Evolutionary conservation across 2,329 filamentous ascomycete species (phyloP).

Genomic region (Exophiala sp.): DNA sequence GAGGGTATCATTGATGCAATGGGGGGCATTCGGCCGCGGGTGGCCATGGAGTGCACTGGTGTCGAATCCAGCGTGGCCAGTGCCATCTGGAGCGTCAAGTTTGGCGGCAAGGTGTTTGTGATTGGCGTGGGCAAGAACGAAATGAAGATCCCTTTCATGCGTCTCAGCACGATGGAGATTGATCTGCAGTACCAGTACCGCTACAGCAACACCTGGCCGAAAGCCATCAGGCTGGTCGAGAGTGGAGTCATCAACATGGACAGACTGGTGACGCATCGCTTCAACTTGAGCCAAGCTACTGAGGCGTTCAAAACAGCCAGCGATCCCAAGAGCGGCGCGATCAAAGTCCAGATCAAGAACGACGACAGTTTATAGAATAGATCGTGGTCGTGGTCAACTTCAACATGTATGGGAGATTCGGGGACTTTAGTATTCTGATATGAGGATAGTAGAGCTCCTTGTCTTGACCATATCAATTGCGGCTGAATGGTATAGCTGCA

Average conservation of each 20-base stretch:
- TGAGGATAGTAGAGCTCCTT: too few species aligned
- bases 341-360: constrained; percentile 91
- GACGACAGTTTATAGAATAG: constrained; percentile 28
- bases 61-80: constrained; percentile 82
- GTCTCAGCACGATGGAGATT: constrained; percentile 81
- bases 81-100: constrained; percentile 85
- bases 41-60: constrained; percentile 89
- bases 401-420: too few species aligned
- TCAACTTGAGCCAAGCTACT: constrained; percentile 74
- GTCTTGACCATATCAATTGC: too few species aligned
- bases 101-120: constrained; percentile 94
- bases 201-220: constrained; percentile 93
- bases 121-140: constrained; percentile 94
- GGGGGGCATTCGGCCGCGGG: constrained; percentile 70
- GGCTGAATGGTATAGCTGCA: too few species aligned
- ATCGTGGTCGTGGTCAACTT: too few species aligned
- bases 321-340: constrained; percentile 85
- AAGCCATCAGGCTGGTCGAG: constrained; percentile 80
- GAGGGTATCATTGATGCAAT: constrained; percentile 63
- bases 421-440: too few species aligned
- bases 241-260: constrained; percentile 75
- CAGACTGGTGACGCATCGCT: constrained; percentile 82
- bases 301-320: constrained; percentile 85
- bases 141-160: constrained; percentile 94
- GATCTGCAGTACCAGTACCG: constrained; percentile 96